Conservation (phyloP, 2,329 filamentous ascomycete genomes). For the Lachnum nothofagi region DNA sequence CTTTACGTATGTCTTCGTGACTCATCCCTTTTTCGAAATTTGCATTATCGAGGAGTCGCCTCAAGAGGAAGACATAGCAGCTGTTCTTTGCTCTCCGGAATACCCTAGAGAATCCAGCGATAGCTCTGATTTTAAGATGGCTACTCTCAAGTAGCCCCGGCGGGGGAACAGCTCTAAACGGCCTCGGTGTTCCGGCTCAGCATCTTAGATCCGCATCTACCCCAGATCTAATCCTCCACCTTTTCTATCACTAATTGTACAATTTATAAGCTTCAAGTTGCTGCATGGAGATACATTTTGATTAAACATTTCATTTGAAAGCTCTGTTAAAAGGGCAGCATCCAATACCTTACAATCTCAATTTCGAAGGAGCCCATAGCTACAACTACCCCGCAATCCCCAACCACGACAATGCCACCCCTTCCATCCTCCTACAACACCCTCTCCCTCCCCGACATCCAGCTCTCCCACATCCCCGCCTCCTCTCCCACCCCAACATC, state of each 20-base stretch:
- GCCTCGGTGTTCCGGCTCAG: neutral
- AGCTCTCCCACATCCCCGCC: constrained; percentile 45
- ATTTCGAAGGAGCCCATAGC: neutral
- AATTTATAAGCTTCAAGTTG: neutral
- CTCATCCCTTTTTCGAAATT: too few relatives aligned
- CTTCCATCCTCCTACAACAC: constrained; percentile 37
- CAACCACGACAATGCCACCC: neutral
- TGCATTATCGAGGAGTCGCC: too few relatives aligned
- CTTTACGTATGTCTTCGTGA: too few relatives aligned
- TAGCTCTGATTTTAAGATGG: too few relatives aligned
- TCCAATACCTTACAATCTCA: neutral
- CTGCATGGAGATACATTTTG: neutral
- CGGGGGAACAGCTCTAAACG: neutral
- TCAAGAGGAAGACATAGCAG: too few relatives aligned
- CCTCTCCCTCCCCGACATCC: constrained; percentile 41
- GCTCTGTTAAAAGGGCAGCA: neutral
- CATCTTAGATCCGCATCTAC: neutral
- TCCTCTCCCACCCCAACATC: constrained; percentile 52
- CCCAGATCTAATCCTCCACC: neutral
- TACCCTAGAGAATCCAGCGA: too few relatives aligned
- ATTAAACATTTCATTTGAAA: neutral
- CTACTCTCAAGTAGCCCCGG: neutral
- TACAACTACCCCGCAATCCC: neutral
- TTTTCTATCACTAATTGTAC: neutral
- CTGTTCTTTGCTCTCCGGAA: too few relatives aligned